Evolutionary conservation across 2,329 filamentous ascomycete species (phyloP).

Genomic region (Ramularia endophylla): DNA sequence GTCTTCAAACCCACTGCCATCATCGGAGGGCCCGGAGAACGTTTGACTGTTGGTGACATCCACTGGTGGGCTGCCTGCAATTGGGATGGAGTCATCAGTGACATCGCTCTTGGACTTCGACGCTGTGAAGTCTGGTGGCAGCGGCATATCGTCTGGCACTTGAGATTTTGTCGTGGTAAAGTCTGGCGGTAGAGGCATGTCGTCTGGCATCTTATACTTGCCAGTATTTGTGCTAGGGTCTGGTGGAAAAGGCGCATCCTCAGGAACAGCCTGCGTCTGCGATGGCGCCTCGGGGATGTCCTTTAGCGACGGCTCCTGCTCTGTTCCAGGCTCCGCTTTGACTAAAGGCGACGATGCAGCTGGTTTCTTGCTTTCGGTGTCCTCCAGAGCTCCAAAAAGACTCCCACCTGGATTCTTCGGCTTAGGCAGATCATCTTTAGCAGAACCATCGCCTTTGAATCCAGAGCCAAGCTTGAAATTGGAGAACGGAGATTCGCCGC

Average conservation of each 20-base stretch:
- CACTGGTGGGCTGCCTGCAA: conserved; percentile 45
- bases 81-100: conserved; percentile 35
- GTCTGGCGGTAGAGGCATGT: conserved; percentile 41
- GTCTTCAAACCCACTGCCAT: conserved; percentile 24
- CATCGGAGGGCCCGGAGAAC: conserved; percentile 18
- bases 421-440: conserved; percentile 54
- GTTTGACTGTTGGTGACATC: conserved; percentile 28
- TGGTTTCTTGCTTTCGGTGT: conserved; percentile 31
- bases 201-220: conserved; percentile 17
- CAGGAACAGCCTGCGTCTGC: conserved; percentile 5
- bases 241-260: conserved; percentile 31
- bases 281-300: conserved; percentile 34
- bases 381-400: conserved; percentile 28
- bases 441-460: conserved; percentile 59
- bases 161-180: conserved; percentile 12
- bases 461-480: conserved; percentile 63
- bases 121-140: conserved; percentile 30
- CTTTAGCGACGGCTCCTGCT: conserved; percentile 27
- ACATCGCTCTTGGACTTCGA: conserved; percentile 16
- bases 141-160: conserved; percentile 33
- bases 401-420: conserved; percentile 29
- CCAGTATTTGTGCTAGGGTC: conserved; percentile 39
- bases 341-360: conserved; percentile 18
- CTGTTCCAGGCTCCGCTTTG: conserved; percentile 34
- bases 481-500: conserved; percentile 25